A percentile compares a stretch with the other conserved stretches of the same genome.
These are phyloP conservation scores for Berberis thunbergii DNA, from an alignment of 164 flowering plant genomes.

Conservation along the genomic window DNA sequence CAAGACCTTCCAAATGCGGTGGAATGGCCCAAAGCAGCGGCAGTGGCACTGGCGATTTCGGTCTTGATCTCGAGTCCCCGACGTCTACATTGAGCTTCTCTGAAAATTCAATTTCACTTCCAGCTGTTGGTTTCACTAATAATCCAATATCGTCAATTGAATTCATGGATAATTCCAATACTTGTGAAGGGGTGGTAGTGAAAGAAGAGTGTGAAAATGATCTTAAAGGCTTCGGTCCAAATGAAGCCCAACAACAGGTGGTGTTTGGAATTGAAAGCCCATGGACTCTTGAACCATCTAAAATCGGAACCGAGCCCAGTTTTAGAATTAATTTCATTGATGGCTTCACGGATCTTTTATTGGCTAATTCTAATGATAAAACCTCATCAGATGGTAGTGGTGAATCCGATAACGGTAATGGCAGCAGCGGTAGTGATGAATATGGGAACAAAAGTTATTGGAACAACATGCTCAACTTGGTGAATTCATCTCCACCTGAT, in stretches of 20 bases:
- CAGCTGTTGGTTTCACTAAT: conserved; percentile 9
- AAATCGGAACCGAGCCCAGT: neutral
- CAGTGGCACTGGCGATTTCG: neutral
- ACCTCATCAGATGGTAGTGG: conserved; percentile 3
- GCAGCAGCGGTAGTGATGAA: conserved; percentile 15
- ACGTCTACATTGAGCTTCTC: conserved; percentile 54
- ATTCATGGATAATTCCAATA: conserved; percentile 11
- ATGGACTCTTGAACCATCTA: neutral
- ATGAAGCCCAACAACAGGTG: conserved; percentile 1
- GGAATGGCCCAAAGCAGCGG: neutral
- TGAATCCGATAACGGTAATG: conserved; percentile 9
- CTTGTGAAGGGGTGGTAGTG: conserved; percentile 14
- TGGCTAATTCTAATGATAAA: conserved; percentile 7
- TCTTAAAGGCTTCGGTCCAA: conserved; percentile 17
- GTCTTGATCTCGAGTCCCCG: conserved; percentile 46
- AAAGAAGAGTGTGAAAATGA: conserved; percentile 42
- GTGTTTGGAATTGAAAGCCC: neutral
- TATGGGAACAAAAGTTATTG: conserved; percentile 70
- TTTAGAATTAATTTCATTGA: conserved; percentile 7
- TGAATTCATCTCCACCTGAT: conserved; percentile 57
- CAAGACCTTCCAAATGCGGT: conserved; percentile 9
- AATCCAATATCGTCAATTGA: conserved; percentile 11
- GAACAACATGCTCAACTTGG: conserved; percentile 75
- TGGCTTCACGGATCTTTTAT: conserved; percentile 18
- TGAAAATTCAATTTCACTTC: conserved; percentile 15